Conservation (phyloP, 495 filamentous ascomycete genomes). For the Apiosordaria backusii region DNA sequence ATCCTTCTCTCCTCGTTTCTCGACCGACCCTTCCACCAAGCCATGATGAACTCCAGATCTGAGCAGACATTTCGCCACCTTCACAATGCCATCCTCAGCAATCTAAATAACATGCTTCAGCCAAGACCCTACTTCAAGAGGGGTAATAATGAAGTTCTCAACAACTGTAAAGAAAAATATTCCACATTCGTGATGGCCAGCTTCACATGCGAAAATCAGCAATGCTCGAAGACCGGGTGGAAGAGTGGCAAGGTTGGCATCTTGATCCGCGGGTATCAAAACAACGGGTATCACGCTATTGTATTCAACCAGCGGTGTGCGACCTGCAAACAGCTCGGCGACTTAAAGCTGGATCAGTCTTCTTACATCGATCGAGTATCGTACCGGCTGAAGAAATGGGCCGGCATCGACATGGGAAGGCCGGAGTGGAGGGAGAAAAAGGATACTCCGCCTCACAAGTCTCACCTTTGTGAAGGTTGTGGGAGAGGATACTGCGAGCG, state of each 20-base stretch:
- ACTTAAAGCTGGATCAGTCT: conserved; percentile 23
- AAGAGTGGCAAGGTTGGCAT: conserved; percentile 31
- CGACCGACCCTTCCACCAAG: neutral
- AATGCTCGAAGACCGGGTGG: conserved; percentile 26
- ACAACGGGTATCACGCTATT: conserved; percentile 30
- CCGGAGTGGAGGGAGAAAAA: neutral
- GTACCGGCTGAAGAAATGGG: conserved; percentile 32
- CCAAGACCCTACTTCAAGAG: neutral
- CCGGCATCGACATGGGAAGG: conserved; percentile 18
- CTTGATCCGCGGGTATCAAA: conserved; percentile 21
- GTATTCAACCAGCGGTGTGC: conserved; percentile 32
- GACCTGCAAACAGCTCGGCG: conserved; percentile 24
- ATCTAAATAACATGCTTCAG: neutral
- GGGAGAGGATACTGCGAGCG: conserved; percentile 18
- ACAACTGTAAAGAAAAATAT: conserved; percentile 4
- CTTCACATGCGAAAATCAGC: conserved; percentile 24
- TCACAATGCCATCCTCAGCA: neutral
- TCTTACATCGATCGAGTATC: conserved; percentile 31
- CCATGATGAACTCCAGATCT: neutral
- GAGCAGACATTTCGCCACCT: neutral
- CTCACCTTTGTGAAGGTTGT: conserved; percentile 31
- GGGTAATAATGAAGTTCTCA: neutral
- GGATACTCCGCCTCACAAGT: conserved; percentile 19
- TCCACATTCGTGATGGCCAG: conserved; percentile 29
- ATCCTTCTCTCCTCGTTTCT: too few relatives aligned